A percentile compares a stretch with the other conserved stretches of the same genome.
phyloP scores from a whole-genome alignment of 345 rosid species.

The Xanthoceras sorbifolium region DNA sequence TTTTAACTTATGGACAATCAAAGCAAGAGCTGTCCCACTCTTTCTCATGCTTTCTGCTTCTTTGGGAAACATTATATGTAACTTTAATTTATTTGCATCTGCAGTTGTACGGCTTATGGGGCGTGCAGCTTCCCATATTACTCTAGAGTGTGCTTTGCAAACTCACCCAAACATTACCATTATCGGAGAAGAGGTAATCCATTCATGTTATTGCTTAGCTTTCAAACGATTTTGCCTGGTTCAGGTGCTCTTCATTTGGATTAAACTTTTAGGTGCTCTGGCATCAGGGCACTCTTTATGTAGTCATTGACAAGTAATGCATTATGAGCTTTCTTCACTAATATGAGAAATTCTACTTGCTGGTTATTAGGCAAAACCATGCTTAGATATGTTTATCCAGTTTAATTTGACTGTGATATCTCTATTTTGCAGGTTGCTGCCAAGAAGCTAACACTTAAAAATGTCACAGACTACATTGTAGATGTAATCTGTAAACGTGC shows the following conservation, averaged over 20 bases:
- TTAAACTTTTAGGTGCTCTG: not conserved
- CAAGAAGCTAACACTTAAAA: conserved; percentile 76
- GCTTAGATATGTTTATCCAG: not conserved
- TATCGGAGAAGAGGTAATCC: conserved; percentile 90
- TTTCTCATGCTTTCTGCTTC: not conserved
- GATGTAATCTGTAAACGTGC: conserved; percentile 79
- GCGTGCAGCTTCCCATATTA: conserved; percentile 98
- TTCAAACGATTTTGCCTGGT: not conserved
- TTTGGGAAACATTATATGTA: not conserved
- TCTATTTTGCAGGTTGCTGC: conserved; percentile 64
- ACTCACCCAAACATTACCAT: conserved; percentile 94
- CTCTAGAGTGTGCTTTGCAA: conserved; percentile 96
- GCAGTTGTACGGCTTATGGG: conserved; percentile 99
- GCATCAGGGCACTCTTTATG: not conserved
- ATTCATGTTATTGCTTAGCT: not conserved
- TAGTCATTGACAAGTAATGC: not conserved
- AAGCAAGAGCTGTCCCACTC: not conserved
- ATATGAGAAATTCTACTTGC: not conserved
- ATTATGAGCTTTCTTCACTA: not conserved
- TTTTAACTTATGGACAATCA: not conserved
- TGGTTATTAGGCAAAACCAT: not conserved
- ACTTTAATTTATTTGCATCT: conserved; percentile 21
- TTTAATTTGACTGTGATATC: not conserved
- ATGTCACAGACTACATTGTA: conserved; percentile 84
- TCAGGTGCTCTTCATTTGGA: not conserved